Evolutionary conservation across 768 basidiomycete genomes (phyloP).

Genomic region (Lenzites betulinus): DNA sequence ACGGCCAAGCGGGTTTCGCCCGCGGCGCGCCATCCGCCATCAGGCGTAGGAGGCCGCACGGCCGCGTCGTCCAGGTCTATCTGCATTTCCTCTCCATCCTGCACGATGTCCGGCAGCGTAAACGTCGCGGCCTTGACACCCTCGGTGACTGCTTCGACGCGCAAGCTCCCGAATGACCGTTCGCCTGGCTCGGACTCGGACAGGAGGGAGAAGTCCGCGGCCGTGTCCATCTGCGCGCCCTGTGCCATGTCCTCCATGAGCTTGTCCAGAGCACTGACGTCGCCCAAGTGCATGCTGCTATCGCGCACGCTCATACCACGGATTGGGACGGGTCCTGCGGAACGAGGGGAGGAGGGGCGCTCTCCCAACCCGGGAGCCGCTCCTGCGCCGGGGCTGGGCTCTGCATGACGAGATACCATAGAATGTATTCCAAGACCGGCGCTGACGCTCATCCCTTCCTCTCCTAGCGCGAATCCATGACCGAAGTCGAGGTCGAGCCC

Average conservation of each 20-base stretch:
- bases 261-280: slow-evolving; percentile 44
- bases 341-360: neutral
- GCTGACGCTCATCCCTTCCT: slow-evolving; percentile 17
- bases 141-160: slow-evolving; percentile 36
- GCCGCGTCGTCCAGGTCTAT: slow-evolving; percentile 19
- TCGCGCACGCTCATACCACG: neutral
- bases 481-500: slow-evolving; percentile 30
- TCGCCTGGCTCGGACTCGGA: slow-evolving; percentile 12
- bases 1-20: neutral
- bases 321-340: neutral
- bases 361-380: slow-evolving; percentile 2
- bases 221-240: slow-evolving; percentile 22
- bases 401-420: neutral
- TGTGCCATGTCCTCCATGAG: slow-evolving; percentile 40
- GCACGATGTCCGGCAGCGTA: slow-evolving; percentile 35
- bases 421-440: slow-evolving; percentile 13
- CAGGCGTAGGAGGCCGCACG: slow-evolving; percentile 11
- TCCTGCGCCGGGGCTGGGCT: neutral
- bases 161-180: slow-evolving; percentile 19
- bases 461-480: slow-evolving; percentile 20
- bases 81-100: slow-evolving; percentile 29
- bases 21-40: slow-evolving; percentile 9
- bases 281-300: slow-evolving; percentile 29
- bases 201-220: slow-evolving; percentile 16
- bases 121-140: slow-evolving; percentile 36